Percentiles rank a stretch among this genome's conserved stretches.
Evolutionary conservation across 768 basidiomycete genomes (phyloP).

Genomic region (Porpolomopsis calyptriformis): DNA sequence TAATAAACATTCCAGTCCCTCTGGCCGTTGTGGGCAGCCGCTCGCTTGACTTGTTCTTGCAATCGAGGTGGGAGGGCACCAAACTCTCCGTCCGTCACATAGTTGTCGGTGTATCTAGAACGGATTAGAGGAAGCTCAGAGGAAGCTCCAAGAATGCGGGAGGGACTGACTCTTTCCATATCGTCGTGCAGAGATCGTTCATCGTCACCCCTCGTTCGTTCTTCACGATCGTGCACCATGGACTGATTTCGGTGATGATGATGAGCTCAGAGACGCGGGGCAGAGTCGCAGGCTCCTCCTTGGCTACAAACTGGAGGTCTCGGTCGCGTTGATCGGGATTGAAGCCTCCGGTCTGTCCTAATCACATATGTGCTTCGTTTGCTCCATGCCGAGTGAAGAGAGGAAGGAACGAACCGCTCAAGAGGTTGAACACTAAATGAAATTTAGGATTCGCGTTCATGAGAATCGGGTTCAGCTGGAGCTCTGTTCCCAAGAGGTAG

Average conservation of each 20-base stretch:
- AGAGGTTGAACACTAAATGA: conserved; percentile 63
- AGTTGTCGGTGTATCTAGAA: conserved; percentile 56
- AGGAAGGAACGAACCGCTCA: conserved; percentile 38
- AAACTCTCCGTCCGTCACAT: conserved; percentile 59
- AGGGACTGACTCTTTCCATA: conserved; percentile 64
- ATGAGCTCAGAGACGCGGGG: conserved; percentile 52
- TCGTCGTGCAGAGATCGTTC: conserved; percentile 57
- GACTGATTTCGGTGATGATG: conserved; percentile 48
- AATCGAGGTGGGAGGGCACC: conserved; percentile 45
- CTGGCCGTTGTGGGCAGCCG: conserved; percentile 33
- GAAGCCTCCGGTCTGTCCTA: conserved; percentile 54
- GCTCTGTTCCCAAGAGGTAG: conserved; percentile 59
- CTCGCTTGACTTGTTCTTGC: conserved; percentile 64
- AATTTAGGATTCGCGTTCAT: conserved; percentile 36
- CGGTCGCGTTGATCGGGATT: conserved; percentile 49
- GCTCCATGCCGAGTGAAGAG: not conserved
- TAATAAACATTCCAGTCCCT: conserved; percentile 34
- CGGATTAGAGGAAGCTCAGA: conserved; percentile 1
- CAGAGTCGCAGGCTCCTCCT: conserved; percentile 60
- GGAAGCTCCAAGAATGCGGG: no score
- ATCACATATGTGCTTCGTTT: not conserved
- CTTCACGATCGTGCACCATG: conserved; percentile 71
- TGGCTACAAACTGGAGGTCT: conserved; percentile 41
- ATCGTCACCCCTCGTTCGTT: conserved; percentile 68
- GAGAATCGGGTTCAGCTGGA: conserved; percentile 69